phyloP scores from a whole-genome alignment of 345 rosid species.

The Limnanthes douglasii region DNA sequence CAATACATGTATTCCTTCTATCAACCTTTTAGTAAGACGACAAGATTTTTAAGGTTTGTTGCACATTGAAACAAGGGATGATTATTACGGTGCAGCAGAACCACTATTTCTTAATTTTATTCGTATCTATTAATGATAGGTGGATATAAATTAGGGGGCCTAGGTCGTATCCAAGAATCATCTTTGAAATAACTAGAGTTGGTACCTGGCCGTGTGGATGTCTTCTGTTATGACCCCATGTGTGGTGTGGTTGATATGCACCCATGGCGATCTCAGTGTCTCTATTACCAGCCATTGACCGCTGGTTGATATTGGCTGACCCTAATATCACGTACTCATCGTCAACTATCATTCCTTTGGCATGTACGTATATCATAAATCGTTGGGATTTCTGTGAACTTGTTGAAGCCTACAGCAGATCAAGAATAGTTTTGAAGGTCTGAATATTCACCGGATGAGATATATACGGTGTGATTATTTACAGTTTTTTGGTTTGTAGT shows the following conservation, averaged over 20 bases:
- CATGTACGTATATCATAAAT: conserved; percentile 77
- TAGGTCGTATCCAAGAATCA: too few relatives aligned
- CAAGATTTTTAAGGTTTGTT: too few relatives aligned
- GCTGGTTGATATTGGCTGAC: conserved; percentile 80
- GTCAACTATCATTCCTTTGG: conserved; percentile 81
- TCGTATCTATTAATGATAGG: too few relatives aligned
- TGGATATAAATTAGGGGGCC: too few relatives aligned
- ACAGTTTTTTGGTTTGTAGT: too few relatives aligned
- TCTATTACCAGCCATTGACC: conserved; percentile 74
- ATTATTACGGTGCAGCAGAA: too few relatives aligned
- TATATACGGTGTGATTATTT: too few relatives aligned
- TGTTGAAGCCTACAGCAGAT: conserved; percentile 46
- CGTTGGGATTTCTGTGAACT: conserved; percentile 39
- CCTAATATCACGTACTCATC: conserved; percentile 72
- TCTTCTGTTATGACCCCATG: conserved; percentile 34
- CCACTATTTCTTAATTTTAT: too few relatives aligned
- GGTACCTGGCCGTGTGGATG: conserved; percentile 79
- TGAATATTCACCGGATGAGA: too few relatives aligned
- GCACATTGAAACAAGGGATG: too few relatives aligned
- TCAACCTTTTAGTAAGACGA: too few relatives aligned
- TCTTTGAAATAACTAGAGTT: too few relatives aligned
- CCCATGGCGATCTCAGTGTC: conserved; percentile 93
- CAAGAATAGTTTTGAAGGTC: neutral
- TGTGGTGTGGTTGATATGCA: conserved; percentile 52
- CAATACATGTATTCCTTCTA: neutral